Conservation (phyloP, 177 flowering plant species). For the Tripterygium wilfordii region DNA sequence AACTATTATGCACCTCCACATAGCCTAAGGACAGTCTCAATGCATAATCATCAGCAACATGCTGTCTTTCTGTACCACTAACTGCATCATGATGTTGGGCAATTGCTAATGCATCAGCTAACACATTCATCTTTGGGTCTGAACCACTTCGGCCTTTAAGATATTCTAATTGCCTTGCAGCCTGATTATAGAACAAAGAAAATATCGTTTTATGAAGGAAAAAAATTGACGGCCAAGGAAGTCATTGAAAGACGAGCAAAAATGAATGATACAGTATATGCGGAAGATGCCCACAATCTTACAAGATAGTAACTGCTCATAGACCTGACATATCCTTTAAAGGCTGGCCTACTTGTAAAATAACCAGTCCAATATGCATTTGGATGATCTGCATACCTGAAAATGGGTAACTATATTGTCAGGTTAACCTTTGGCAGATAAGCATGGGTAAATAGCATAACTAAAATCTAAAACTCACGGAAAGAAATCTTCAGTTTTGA, state of each 20-base stretch:
- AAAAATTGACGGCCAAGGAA: slow-evolving; percentile 3
- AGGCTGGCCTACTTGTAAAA: slow-evolving; percentile 85
- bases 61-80: slow-evolving; percentile 84
- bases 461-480: slow-evolving; percentile 55
- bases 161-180: slow-evolving; percentile 85
- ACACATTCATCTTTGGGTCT: slow-evolving; percentile 57
- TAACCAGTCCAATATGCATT: slow-evolving; percentile 98
- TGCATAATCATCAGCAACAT: slow-evolving; percentile 95
- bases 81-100: slow-evolving; percentile 99
- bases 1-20: slow-evolving; percentile 43
- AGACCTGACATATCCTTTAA: slow-evolving; percentile 80
- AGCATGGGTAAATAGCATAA: not conserved
- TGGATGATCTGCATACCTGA: slow-evolving; percentile 86
- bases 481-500: slow-evolving; percentile 84
- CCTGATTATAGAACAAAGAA: slow-evolving; percentile 36
- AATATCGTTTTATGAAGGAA: not conserved
- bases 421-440: not conserved
- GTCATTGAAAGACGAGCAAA: not conserved
- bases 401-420: not conserved
- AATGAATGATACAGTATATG: not conserved
- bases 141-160: slow-evolving; percentile 55
- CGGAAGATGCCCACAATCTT: slow-evolving; percentile 4
- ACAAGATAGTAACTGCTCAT: slow-evolving; percentile 91
- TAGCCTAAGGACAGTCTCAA: slow-evolving; percentile 73
- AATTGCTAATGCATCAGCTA: slow-evolving; percentile 90